Evolutionary conservation across 1,139 yeast species (phyloP).

Genomic region (Saccharomyces hybrid): DNA sequence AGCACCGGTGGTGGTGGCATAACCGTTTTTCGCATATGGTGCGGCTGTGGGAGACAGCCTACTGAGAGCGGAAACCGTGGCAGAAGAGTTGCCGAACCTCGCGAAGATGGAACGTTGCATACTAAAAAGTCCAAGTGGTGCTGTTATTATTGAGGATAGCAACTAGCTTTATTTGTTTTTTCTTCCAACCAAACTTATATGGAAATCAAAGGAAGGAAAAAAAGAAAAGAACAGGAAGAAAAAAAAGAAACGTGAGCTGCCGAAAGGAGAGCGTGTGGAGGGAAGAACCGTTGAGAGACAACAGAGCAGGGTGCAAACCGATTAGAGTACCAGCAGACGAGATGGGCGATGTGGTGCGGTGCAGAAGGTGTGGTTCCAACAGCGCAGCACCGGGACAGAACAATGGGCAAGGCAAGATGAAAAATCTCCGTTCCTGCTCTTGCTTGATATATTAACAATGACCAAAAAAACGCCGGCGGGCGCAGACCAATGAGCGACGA

Average conservation of each 20-base stretch:
- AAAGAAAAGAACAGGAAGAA: background rate
- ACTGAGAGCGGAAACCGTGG: background rate
- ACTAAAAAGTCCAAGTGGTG: background rate
- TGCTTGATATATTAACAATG: background rate
- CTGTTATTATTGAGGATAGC: background rate
- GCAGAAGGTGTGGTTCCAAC: background rate
- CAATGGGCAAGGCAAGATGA: slow-evolving; percentile 1
- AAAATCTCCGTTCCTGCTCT: background rate
- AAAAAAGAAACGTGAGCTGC: background rate
- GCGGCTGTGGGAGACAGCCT: background rate
- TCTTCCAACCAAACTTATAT: background rate
- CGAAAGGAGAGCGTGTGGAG: background rate
- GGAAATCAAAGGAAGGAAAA: background rate
- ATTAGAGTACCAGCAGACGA: background rate
- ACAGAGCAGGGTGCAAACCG: background rate
- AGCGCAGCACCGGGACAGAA: background rate
- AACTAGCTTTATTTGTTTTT: background rate
- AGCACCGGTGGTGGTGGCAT: slow-evolving; percentile 13
- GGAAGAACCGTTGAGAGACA: background rate
- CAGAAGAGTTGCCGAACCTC: background rate
- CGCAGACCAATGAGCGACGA: slow-evolving; percentile 1
- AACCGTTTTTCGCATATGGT: background rate
- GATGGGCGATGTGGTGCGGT: background rate
- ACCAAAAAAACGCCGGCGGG: background rate
- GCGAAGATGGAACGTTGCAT: background rate